Evolutionary conservation across 148 eudicot species (phyloP), one percentile per base, ranked within the genome.

Genomic region (Silene conica): DNA sequence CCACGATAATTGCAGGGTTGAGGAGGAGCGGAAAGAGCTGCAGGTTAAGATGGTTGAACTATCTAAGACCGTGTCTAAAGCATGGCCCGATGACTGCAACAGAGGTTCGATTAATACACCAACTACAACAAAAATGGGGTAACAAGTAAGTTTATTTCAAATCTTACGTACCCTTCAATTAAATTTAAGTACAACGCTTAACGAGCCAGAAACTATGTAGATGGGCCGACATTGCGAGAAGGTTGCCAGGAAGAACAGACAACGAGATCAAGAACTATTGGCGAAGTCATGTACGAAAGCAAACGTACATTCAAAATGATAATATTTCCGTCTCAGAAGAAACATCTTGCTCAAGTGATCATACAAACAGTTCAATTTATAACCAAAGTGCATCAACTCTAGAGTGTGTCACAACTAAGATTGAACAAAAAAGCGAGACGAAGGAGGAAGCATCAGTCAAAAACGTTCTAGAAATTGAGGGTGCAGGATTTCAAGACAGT

Each of bases 11-110:
- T 79, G 73, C 70, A 88, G 92, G 96, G 19, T 61, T 90, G 14
- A 77, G 74, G 75, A 85, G 96, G 77, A 88, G 88, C 43, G 92
- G 96, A 21, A 90, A 87, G 82, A 90, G 96, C 67, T 90, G 96
- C 74, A 79, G 92, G 58, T 70, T 88, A 63, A 73, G 96, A 69
- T 88, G 92, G 96, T 34, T 85, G 82, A 90, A 90, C 76, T 88
- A 88, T 76, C 86, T 88, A 23, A 84, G 90, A 8, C 92, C 90
- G 6, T 82, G 80, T 66, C 77, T 88, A 19, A 90, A 90, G 82
- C 92, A 73, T 21, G 87, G 90, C 34, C 79, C 73, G 18, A 82
- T 90, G 38, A 87, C 72, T 76, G 72, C 31, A 63, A 81, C 85
- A 57, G 96, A 90, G 78, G 90, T 82, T 71, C 71, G 18, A 0